Evolutionary conservation across 2,329 filamentous ascomycete genomes (phyloP).

Genomic region (Capronia coronata): DNA sequence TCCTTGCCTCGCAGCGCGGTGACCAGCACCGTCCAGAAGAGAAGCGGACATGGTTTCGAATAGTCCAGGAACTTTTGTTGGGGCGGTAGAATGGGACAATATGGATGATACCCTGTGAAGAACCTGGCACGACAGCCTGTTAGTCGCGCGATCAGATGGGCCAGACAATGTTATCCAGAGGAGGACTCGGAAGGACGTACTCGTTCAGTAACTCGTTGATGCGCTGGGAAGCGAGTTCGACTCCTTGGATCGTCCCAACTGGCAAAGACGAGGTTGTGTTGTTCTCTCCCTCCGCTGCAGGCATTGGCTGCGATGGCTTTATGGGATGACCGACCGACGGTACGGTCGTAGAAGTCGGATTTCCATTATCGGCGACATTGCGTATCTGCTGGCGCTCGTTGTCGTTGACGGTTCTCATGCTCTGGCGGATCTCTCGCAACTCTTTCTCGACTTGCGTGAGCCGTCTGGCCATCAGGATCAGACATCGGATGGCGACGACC

Average conservation of each 20-base stretch:
- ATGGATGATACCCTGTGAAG: background rate
- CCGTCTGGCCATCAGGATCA: background rate
- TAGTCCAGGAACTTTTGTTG: background rate
- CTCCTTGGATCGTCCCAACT: background rate
- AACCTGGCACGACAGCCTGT: background rate
- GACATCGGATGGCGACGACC: too few species aligned
- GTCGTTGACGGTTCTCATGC: too few species aligned
- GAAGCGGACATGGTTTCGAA: background rate
- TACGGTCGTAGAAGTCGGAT: background rate
- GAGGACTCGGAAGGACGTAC: background rate
- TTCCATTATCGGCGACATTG: too few species aligned
- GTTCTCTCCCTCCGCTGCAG: too few species aligned
- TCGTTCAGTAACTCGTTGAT: background rate
- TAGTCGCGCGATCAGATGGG: background rate
- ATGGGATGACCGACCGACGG: background rate
- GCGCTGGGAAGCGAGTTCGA: background rate
- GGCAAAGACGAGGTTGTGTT: background rate
- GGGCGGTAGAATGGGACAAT: slow-evolving; percentile 2
- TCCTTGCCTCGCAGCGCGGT: background rate
- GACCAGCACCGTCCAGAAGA: background rate
- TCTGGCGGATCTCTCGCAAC: background rate
- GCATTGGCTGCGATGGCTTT: background rate
- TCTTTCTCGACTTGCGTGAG: slow-evolving; percentile 2
- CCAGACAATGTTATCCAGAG: background rate
- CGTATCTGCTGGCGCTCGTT: too few species aligned